phyloP scores from a whole-genome alignment of 129 eudicot genomes.

The Helianthus annuus region HanXRQr2.0-SUNRISE NC_035446.2:105552979-105553478 shows the following conservation, averaged over 20 bases:
- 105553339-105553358: neutral
- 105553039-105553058: constrained; percentile 60
- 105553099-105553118: constrained; percentile 95
- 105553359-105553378: neutral
- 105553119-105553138: constrained; percentile 98
- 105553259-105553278: constrained; percentile 97
- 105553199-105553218: constrained; percentile 14
- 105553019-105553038: constrained; percentile 19
- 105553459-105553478: no score
- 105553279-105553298: constrained; percentile 93
- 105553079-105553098: constrained; percentile 90
- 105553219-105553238: constrained; percentile 96
- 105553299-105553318: constrained; percentile 99
- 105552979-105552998: neutral
- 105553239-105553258: constrained; percentile 82
- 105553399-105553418: no score
- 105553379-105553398: no score
- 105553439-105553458: no score
- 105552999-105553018: constrained; percentile 12
- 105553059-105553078: constrained; percentile 93
- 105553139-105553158: constrained; percentile 77
- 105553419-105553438: no score
- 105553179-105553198: constrained; percentile 3
- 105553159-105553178: constrained; percentile 6
- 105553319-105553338: constrained; percentile 67